Percentiles rank a stretch among this genome's conserved stretches.
phyloP scores from a whole-genome alignment of 2,329 filamentous ascomycete species.

The Microcera coccophila region DNA sequence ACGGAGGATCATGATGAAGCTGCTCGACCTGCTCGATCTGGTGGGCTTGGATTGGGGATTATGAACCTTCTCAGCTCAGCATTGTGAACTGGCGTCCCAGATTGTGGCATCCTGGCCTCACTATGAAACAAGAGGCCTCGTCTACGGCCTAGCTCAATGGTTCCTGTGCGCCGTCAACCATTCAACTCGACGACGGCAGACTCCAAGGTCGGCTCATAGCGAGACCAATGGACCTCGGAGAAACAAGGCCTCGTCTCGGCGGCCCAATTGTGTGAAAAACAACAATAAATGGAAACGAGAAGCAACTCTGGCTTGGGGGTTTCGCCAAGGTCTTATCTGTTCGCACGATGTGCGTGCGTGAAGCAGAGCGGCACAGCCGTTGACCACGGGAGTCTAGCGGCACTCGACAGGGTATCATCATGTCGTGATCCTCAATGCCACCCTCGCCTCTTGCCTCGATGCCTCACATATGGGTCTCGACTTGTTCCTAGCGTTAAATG shows the following conservation, averaged over 20 bases:
- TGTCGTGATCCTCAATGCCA: too few species aligned
- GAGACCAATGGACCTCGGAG: slow-evolving; percentile 18
- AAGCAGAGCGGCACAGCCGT: too few species aligned
- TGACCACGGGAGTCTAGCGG: too few species aligned
- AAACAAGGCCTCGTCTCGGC: too few species aligned
- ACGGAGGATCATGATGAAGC: slow-evolving; percentile 5
- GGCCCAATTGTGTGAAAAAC: background rate
- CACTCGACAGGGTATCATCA: too few species aligned
- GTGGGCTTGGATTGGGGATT: background rate
- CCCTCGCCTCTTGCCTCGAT: too few species aligned
- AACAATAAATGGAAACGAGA: background rate
- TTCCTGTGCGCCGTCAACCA: slow-evolving; percentile 16
- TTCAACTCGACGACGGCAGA: slow-evolving; percentile 13
- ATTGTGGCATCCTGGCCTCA: slow-evolving; percentile 15
- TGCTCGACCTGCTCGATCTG: background rate
- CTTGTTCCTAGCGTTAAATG: too few species aligned
- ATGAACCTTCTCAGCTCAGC: background rate
- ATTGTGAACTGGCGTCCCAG: background rate
- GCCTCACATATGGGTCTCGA: too few species aligned
- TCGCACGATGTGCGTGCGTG: too few species aligned
- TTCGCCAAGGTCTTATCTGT: too few species aligned
- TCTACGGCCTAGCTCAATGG: slow-evolving; percentile 24
- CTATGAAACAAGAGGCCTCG: slow-evolving; percentile 26
- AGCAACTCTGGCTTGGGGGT: background rate
- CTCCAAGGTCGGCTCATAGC: slow-evolving; percentile 16